Base-by-base conservation (phyloP, 2,329 filamentous ascomycete genomes). In the Diaporthe citriasiana region DNA sequence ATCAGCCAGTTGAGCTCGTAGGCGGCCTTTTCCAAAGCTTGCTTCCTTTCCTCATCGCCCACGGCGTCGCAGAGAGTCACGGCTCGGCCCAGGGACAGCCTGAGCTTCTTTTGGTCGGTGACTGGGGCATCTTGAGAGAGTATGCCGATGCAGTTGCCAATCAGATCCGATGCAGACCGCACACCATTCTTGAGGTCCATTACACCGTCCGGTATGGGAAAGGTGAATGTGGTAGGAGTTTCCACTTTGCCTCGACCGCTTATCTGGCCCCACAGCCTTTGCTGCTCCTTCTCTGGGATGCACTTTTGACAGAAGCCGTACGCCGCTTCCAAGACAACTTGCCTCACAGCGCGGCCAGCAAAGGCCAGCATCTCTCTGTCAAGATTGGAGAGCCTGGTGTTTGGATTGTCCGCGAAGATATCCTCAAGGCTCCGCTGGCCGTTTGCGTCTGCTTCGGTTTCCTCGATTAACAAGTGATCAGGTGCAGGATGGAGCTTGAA, bases 41-140 rank as follows among this genome's bases (percentile, higher is more conserved):
- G 25, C 33, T 47, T 53, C 47, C 71, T 68, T 5, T 45, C 40
- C 0, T 22, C 25, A 72, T 75, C 70, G 10, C 60, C 22, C 22
- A 75, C 15, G 6, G 73, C 73, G n/a, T 75, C 70, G 56, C 73
- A 75, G 22, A 75, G 73, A 25, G 65, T 70, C 19, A 70, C 50
- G 19, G 38, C 56, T 22, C 33, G 56, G 50, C 50, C 30, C 40
- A 75, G 56, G 13, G 38, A 66, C 33, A 51, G 22, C 15, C 10
- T 57, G 56, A 75, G 73, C 3, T 30, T 50, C 42, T 42, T 51
- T 13, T 45, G 55, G 56, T 75, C 45, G 1, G 33, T 55, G n/a
- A 68, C 51, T 5, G 19, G 17, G 38, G 50, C 33, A 17, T 68
- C 42, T 13, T 53, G 30, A 40, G 57, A 63, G 50, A 75, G 73